These are phyloP conservation scores for Nakataea oryzae DNA, from an alignment of 2,329 filamentous ascomycete species.

Conservation along the genomic window DNA sequence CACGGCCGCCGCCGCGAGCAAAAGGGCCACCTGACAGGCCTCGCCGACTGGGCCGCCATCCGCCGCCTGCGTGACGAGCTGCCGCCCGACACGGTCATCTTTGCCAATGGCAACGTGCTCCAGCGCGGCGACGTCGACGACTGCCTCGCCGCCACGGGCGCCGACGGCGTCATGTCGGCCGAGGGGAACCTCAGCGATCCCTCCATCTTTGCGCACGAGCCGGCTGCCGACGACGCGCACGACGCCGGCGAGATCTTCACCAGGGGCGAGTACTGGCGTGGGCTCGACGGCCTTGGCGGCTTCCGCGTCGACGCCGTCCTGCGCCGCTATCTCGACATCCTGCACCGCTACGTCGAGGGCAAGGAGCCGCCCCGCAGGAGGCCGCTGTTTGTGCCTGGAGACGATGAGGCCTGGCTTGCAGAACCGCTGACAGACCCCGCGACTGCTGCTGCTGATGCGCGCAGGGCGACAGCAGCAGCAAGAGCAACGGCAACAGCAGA, in stretches of 20 bases:
- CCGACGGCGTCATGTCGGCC: slow-evolving; percentile 89
- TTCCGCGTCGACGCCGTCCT: slow-evolving; percentile 84
- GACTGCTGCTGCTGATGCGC: too few relatives aligned
- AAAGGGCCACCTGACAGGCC: slow-evolving; percentile 88
- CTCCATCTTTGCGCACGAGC: slow-evolving; percentile 66
- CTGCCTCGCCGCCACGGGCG: slow-evolving; percentile 76
- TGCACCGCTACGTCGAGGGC: slow-evolving; percentile 67
- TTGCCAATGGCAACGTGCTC: slow-evolving; percentile 92
- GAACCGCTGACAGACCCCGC: background rate
- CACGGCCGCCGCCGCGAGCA: slow-evolving; percentile 84
- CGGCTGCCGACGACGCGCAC: slow-evolving; percentile 41
- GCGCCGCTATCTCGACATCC: slow-evolving; percentile 81
- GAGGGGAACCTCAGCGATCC: slow-evolving; percentile 93
- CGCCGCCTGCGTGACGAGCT: slow-evolving; percentile 73
- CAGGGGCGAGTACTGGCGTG: slow-evolving; percentile 75
- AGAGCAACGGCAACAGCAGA: slow-evolving; percentile 17
- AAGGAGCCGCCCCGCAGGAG: slow-evolving; percentile 53
- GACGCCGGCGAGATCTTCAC: slow-evolving; percentile 43
- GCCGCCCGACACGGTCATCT: slow-evolving; percentile 80
- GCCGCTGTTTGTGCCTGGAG: slow-evolving; percentile 63
- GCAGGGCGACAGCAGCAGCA: background rate
- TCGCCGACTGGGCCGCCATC: slow-evolving; percentile 87
- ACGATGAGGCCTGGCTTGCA: slow-evolving; percentile 35
- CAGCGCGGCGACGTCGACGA: slow-evolving; percentile 65
- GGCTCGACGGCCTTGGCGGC: slow-evolving; percentile 62